A percentile compares a stretch with the other conserved stretches of the same genome.
Conservation (phyloP, 1,284 basidiomycete species). For the Malassezia psittaci region DNA sequence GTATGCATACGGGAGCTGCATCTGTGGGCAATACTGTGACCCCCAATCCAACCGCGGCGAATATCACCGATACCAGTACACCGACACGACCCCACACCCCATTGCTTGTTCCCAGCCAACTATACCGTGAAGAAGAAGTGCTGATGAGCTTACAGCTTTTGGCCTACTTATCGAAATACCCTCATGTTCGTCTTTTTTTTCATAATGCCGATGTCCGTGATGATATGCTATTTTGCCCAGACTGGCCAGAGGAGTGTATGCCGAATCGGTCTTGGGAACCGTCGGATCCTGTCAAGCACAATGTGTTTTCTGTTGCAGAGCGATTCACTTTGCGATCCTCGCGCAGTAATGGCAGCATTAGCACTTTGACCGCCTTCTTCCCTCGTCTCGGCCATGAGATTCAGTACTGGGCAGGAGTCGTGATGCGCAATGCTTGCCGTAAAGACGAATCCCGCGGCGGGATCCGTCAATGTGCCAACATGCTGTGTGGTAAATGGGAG, state of each 20-base stretch:
- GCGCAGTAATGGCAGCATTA: constrained; percentile 55
- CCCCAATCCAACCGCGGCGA: neutral
- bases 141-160: constrained; percentile 79
- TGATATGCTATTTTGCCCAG: constrained; percentile 26
- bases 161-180: constrained; percentile 94
- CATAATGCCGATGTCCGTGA: constrained; percentile 52
- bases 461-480: constrained; percentile 94
- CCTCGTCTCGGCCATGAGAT: constrained; percentile 73
- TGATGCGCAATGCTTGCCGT: constrained; percentile 96
- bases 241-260: constrained; percentile 24
- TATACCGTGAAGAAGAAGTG: constrained; percentile 87
- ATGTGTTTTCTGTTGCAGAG: constrained; percentile 84
- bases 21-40: neutral
- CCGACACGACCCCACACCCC: too few relatives aligned
- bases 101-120: neutral
- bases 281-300: constrained; percentile 45
- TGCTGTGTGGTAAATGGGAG: constrained; percentile 82
- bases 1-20: neutral
- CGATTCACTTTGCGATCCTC: constrained; percentile 87
- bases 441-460: constrained; percentile 85
- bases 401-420: constrained; percentile 97
- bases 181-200: constrained; percentile 92
- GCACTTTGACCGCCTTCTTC: constrained; percentile 20
- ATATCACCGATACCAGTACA: too few relatives aligned
- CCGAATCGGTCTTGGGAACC: constrained; percentile 38